A percentile compares a stretch with the other conserved stretches of the same genome.
Conservation (phyloP, 2,329 filamentous ascomycete genomes). For the Xylaria sp. region DNA sequence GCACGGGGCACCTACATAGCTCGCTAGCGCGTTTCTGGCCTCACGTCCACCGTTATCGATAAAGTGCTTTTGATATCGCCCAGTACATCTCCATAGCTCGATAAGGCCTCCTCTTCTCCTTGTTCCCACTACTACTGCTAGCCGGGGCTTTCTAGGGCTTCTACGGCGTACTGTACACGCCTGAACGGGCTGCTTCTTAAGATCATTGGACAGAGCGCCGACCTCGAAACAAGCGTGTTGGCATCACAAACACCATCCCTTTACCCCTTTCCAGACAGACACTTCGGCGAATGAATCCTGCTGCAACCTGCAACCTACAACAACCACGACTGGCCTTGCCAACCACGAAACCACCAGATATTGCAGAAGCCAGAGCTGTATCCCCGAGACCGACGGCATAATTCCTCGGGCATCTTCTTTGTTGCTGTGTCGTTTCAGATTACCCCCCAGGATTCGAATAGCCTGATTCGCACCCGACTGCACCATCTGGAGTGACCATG, state of each 20-base stretch:
- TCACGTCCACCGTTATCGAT: constrained; percentile 21
- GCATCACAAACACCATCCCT: constrained; percentile 37
- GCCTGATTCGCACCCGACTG: constrained; percentile 40
- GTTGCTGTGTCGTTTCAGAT: constrained; percentile 27
- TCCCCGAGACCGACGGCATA: constrained; percentile 23
- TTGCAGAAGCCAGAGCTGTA: constrained; percentile 8
- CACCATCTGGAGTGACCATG: constrained; percentile 55
- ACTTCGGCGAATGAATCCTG: constrained; percentile 15
- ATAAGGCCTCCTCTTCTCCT: constrained; percentile 7
- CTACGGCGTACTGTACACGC: background rate
- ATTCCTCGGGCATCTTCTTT: constrained; percentile 28
- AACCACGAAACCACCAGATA: constrained; percentile 15
- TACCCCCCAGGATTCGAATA: constrained; percentile 13
- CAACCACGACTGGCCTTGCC: constrained; percentile 22
- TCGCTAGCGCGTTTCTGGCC: constrained; percentile 8
- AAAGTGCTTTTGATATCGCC: background rate
- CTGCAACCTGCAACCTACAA: constrained; percentile 6
- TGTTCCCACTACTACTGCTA: constrained; percentile 1
- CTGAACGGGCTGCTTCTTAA: constrained; percentile 3
- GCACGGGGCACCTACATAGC: constrained; percentile 1
- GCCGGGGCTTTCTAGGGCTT: constrained; percentile 11
- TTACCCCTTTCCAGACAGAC: constrained; percentile 39
- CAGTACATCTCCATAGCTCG: constrained; percentile 3
- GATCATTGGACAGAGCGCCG: constrained; percentile 31
- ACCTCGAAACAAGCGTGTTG: constrained; percentile 40